phyloP scores from a whole-genome alignment of 331 rosid genomes.

The Prunus yedoensis region DNA sequence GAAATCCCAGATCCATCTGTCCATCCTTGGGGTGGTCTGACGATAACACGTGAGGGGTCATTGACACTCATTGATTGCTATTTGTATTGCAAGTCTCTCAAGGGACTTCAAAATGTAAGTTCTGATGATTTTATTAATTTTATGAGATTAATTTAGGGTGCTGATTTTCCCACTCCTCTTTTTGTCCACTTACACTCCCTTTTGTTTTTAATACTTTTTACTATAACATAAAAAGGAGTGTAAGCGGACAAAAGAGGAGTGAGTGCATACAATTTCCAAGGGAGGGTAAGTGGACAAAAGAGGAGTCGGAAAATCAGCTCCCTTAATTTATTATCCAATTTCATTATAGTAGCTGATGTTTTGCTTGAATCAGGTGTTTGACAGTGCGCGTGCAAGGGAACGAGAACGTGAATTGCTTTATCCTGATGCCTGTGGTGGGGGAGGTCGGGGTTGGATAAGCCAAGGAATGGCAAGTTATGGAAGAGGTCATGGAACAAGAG shows the following conservation, averaged over 20 bases:
- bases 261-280: too few relatives aligned
- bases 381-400: conserved; percentile 94
- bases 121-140: conserved; percentile 10
- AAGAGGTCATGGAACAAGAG: conserved; percentile 96
- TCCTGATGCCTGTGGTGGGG: conserved; percentile 99
- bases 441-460: conserved; percentile 99
- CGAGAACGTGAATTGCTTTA: conserved; percentile 96
- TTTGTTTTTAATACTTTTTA: too few relatives aligned
- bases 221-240: too few relatives aligned
- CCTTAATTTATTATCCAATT: neutral
- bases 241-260: too few relatives aligned
- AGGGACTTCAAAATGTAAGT: conserved; percentile 87
- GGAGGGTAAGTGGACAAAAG: too few relatives aligned
- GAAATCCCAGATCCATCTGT: conserved; percentile 91
- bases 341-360: conserved; percentile 31
- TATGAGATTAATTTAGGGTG: neutral
- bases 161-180: too few relatives aligned
- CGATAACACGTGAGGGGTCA: conserved; percentile 79
- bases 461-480: conserved; percentile 88
- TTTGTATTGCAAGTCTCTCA: conserved; percentile 70
- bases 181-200: too few relatives aligned
- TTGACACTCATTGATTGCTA: conserved; percentile 87
- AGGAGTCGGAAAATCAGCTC: too few relatives aligned
- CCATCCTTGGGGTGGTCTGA: conserved; percentile 99
- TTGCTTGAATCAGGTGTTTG: conserved; percentile 70